These are phyloP conservation scores for Leccinum disarticulatum DNA, from an alignment of 768 basidiomycete species.

Conservation along the genomic window DNA sequence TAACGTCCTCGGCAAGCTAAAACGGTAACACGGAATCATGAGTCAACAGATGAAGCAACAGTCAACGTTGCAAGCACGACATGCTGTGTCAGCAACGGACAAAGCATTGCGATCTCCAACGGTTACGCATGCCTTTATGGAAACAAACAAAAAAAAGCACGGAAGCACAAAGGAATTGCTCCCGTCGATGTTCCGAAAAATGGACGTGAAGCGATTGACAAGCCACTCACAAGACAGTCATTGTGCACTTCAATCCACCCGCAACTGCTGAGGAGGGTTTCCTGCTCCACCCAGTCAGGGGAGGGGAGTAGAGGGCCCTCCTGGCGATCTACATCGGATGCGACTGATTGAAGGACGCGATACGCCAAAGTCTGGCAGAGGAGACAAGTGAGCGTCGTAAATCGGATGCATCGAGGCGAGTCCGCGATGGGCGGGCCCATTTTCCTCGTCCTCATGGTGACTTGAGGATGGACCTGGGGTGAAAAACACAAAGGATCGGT, in stretches of 20 bases:
- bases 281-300: conserved; percentile 76
- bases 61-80: conserved; percentile 3
- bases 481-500: conserved; percentile 9
- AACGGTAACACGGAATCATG: conserved; percentile 10
- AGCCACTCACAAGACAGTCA: conserved; percentile 61
- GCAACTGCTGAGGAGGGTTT: conserved; percentile 60
- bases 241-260: conserved; percentile 77
- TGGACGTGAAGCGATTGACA: not conserved
- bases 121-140: not conserved
- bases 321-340: conserved; percentile 55
- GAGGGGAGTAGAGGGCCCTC: conserved; percentile 69
- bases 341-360: conserved; percentile 63
- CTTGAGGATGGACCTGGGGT: conserved; percentile 61
- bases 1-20: conserved; percentile 29
- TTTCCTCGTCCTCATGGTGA: conserved; percentile 65
- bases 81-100: conserved; percentile 5
- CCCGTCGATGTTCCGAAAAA: not conserved
- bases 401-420: conserved; percentile 53
- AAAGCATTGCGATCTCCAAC: conserved; percentile 7
- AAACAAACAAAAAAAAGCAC: not conserved
- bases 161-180: conserved; percentile 6
- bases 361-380: conserved; percentile 65
- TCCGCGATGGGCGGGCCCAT: conserved; percentile 43
- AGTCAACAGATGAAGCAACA: conserved; percentile 15
- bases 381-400: conserved; percentile 66